These are phyloP conservation scores for Pyrenochaeta sp. DNA, from an alignment of 2,329 filamentous ascomycete genomes.

Conservation along the genomic window DNA sequence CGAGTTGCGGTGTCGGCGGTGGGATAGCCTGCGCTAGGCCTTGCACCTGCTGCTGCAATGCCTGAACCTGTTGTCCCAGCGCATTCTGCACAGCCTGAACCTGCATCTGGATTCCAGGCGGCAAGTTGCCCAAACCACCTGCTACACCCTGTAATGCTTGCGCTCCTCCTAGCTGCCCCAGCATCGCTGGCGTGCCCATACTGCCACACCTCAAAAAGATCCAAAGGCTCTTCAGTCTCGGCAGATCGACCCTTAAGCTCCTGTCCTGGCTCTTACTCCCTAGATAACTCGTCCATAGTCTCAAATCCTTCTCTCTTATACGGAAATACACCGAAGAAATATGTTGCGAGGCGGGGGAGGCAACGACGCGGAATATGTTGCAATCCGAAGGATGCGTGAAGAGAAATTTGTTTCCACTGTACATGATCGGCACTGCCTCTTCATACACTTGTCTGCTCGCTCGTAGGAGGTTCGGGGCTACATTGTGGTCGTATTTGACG, in stretches of 20 bases:
- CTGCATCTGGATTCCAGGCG: conserved; percentile 29
- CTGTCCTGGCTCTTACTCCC: conserved; percentile 39
- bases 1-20: conserved; percentile 8
- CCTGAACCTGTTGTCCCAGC: conserved; percentile 37
- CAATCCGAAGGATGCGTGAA: conserved; percentile 52
- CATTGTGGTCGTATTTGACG: conserved; percentile 23
- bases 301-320: conserved; percentile 48
- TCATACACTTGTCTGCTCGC: conserved; percentile 40
- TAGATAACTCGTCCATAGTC: conserved; percentile 49
- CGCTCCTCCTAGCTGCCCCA: conserved; percentile 8
- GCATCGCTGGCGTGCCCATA: conserved; percentile 24
- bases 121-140: conserved; percentile 10
- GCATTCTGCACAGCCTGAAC: conserved; percentile 36
- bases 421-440: conserved; percentile 48
- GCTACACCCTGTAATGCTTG: conserved; percentile 7
- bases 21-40: conserved; percentile 27
- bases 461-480: conserved; percentile 39
- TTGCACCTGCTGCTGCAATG: conserved; percentile 38
- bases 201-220: conserved; percentile 44
- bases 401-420: conserved; percentile 47
- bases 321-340: conserved; percentile 46
- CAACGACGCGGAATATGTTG: conserved; percentile 50
- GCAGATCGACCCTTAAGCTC: conserved; percentile 45
- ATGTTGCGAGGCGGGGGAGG: conserved; percentile 35
- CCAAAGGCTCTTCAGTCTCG: conserved; percentile 46